These are phyloP conservation scores for Ophiorrhiza pumila DNA, from an alignment of 257 asterid species.

Conservation along the genomic window DNA sequence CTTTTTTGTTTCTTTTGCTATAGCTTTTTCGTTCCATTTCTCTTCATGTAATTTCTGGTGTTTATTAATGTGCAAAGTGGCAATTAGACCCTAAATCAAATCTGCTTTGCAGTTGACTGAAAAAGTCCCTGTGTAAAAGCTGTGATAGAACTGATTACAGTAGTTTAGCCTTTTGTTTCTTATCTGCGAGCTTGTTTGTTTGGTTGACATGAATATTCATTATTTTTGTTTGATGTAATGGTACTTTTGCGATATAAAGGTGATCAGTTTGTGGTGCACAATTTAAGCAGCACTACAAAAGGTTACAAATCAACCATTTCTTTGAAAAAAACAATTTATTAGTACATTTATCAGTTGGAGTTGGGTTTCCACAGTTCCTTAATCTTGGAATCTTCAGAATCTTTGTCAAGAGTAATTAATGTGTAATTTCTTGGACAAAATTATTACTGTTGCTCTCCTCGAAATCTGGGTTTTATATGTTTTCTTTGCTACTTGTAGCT, in stretches of 20 bases:
- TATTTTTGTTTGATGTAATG: neutral
- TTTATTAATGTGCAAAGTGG: neutral
- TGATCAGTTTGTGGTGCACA: neutral
- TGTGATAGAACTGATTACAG: neutral
- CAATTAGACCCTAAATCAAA: neutral
- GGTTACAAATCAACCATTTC: neutral
- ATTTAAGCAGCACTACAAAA: neutral
- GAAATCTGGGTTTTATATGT: neutral
- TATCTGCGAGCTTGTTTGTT: neutral
- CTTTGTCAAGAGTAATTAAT: neutral
- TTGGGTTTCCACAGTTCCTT: neutral
- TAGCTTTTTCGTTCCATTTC: neutral
- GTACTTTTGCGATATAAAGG: neutral
- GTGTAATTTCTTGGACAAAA: neutral
- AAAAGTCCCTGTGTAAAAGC: neutral
- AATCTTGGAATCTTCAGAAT: neutral
- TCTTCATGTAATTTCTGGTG: neutral
- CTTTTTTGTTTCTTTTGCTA: slow-evolving; percentile 2
- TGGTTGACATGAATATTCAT: neutral
- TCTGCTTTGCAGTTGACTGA: neutral
- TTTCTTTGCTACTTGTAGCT: neutral
- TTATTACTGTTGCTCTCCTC: neutral
- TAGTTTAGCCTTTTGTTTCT: neutral
- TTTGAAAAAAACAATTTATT: neutral
- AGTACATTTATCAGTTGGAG: neutral